These are phyloP conservation scores for Zasmidium citrigriseum DNA, from an alignment of 2,329 filamentous ascomycete species.

Conservation along the genomic window DNA sequence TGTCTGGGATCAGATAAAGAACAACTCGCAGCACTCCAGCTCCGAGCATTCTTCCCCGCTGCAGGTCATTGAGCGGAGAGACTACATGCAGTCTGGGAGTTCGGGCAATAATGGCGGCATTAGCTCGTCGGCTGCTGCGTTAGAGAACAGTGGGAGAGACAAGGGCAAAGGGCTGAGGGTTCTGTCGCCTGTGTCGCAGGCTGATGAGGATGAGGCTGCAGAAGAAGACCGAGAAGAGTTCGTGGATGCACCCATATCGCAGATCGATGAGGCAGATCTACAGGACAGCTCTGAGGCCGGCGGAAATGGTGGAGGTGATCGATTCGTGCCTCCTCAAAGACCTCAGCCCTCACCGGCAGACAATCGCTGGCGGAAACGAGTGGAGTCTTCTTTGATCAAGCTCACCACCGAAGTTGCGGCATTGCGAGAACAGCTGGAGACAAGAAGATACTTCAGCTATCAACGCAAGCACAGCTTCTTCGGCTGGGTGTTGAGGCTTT, in stretches of 20 bases:
- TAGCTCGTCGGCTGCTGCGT: conserved; percentile 30
- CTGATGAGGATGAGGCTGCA: conserved; percentile 38
- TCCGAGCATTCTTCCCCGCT: conserved; percentile 33
- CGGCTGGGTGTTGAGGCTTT: conserved; percentile 69
- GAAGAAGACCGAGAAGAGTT: conserved; percentile 48
- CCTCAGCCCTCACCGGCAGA: conserved; percentile 33
- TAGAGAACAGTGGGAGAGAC: conserved; percentile 21
- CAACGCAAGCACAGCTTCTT: conserved; percentile 65
- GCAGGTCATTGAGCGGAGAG: conserved; percentile 36
- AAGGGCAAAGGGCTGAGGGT: conserved; percentile 50
- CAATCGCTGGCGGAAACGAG: conserved; percentile 73
- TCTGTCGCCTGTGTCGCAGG: conserved; percentile 82
- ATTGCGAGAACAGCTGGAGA: conserved; percentile 83
- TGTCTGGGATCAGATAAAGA: conserved; percentile 97
- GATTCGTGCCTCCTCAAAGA: conserved; percentile 16
- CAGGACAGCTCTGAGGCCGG: conserved; percentile 21
- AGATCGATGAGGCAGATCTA: conserved; percentile 40
- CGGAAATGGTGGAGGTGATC: conserved; percentile 10
- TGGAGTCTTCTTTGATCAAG: conserved; percentile 83
- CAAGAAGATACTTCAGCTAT: conserved; percentile 69
- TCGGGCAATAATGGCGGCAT: conserved; percentile 26
- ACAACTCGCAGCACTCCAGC: conserved; percentile 50
- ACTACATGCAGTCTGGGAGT: conserved; percentile 31
- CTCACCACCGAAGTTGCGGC: conserved; percentile 93
- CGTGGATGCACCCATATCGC: conserved; percentile 51